Evolutionary conservation across 208 protist species (phyloP).

Genomic region (Leptomonas seymouri): DNA sequence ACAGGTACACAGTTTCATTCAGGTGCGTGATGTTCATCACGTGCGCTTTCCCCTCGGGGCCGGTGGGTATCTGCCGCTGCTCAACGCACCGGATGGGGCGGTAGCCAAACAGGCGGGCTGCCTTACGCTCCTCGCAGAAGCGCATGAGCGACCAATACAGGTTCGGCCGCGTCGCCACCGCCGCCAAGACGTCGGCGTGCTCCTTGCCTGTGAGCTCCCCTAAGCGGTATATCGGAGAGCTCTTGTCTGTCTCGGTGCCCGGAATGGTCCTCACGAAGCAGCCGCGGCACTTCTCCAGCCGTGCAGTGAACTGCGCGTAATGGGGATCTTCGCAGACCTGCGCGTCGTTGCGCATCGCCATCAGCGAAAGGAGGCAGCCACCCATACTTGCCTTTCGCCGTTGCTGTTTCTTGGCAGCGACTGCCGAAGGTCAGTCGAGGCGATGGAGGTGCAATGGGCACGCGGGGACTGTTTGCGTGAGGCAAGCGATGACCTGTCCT

Average conservation of each 20-base stretch:
- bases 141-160: slow-evolving; percentile 26
- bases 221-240: slow-evolving; percentile 62
- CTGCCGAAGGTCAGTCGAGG: background rate
- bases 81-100: slow-evolving; percentile 38
- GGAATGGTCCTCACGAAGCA: slow-evolving; percentile 43
- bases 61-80: slow-evolving; percentile 24
- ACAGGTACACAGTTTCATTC: slow-evolving; percentile 40
- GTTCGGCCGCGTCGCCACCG: slow-evolving; percentile 18
- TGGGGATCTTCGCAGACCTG: slow-evolving; percentile 31
- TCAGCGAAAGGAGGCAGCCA: slow-evolving; percentile 42
- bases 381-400: slow-evolving; percentile 42
- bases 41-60: slow-evolving; percentile 27
- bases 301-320: slow-evolving; percentile 19
- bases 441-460: too few relatives aligned
- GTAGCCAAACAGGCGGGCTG: slow-evolving; percentile 46
- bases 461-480: too few relatives aligned
- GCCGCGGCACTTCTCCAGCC: slow-evolving; percentile 15
- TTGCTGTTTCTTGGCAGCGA: slow-evolving; percentile 1
- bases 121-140: slow-evolving; percentile 22
- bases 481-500: too few relatives aligned
- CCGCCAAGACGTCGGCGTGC: slow-evolving; percentile 13
- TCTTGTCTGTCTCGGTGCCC: slow-evolving; percentile 48
- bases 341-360: slow-evolving; percentile 38
- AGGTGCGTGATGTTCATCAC: slow-evolving; percentile 63
- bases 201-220: slow-evolving; percentile 24